Evolutionary conservation across 192 early-diverging fungal species (phyloP).

Genomic region (Entrophospora sp.): DNA sequence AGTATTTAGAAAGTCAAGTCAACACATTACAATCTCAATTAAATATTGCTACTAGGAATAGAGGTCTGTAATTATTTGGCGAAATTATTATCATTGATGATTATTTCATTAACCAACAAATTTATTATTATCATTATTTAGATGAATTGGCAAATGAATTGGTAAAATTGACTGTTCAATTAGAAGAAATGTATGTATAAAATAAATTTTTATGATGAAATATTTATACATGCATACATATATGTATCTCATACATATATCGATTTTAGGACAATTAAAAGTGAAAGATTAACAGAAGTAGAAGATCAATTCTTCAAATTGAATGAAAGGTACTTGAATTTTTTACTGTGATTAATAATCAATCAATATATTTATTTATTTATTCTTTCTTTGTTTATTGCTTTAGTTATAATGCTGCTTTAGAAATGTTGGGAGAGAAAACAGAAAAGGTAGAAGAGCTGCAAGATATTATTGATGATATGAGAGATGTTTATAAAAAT

Average conservation of each 20-base stretch:
- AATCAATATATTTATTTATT: not conserved
- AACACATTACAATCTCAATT: conserved; percentile 56
- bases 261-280: conserved; percentile 15
- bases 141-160: conserved; percentile 69
- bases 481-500: conserved; percentile 63
- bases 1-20: conserved; percentile 60
- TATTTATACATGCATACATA: not conserved
- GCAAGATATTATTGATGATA: conserved; percentile 64
- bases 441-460: conserved; percentile 81
- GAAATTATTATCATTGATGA: too few species aligned
- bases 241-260: not conserved
- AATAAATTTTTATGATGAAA: conserved; percentile 13
- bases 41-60: conserved; percentile 47
- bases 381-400: not conserved
- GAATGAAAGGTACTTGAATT: conserved; percentile 36
- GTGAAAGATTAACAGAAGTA: conserved; percentile 25
- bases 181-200: conserved; percentile 48
- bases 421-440: conserved; percentile 84
- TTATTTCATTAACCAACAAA: too few species aligned
- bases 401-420: conserved; percentile 51
- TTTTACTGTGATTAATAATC: not conserved
- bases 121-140: conserved; percentile 19
- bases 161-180: conserved; percentile 55
- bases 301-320: conserved; percentile 50
- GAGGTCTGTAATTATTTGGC: too few species aligned